Evolutionary conservation across 139 green algal genomes (phyloP).

Genomic region (Chlorella sp.): DNA sequence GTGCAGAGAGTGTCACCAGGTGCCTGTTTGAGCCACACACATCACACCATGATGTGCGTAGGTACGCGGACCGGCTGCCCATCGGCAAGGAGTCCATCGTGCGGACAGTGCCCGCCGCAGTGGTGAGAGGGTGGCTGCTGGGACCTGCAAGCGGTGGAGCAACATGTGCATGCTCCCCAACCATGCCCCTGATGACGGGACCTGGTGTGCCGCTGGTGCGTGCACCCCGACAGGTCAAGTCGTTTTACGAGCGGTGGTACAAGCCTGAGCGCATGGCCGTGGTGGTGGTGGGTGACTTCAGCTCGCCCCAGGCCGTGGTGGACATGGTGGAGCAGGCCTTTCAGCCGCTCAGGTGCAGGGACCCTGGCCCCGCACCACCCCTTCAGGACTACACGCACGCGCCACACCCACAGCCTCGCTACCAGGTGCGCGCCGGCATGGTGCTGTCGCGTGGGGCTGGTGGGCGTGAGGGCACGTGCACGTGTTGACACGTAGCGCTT

Average conservation of each 20-base stretch:
- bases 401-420: background rate
- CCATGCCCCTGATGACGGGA: too few relatives aligned
- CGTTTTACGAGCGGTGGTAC: constrained; percentile 83
- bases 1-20: background rate
- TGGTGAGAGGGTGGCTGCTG: constrained; percentile 22
- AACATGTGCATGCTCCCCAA: too few relatives aligned
- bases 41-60: constrained; percentile 1
- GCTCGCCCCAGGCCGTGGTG: background rate
- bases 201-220: too few relatives aligned
- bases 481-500: background rate
- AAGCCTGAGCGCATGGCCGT: constrained; percentile 59
- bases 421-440: background rate
- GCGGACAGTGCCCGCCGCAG: constrained; percentile 27
- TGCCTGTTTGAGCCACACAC: too few relatives aligned
- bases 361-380: background rate
- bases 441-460: too few relatives aligned
- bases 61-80: constrained; percentile 76
- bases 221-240: constrained; percentile 2
- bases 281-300: background rate
- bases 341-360: background rate
- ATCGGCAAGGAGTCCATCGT: constrained; percentile 81
- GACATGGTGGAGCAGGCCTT: background rate
- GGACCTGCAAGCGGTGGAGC: background rate
- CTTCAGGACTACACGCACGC: background rate
- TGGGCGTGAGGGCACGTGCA: too few relatives aligned